Base-by-base conservation (phyloP, 2,329 filamentous ascomycete genomes). In the Fusarium ramigenum region DNA sequence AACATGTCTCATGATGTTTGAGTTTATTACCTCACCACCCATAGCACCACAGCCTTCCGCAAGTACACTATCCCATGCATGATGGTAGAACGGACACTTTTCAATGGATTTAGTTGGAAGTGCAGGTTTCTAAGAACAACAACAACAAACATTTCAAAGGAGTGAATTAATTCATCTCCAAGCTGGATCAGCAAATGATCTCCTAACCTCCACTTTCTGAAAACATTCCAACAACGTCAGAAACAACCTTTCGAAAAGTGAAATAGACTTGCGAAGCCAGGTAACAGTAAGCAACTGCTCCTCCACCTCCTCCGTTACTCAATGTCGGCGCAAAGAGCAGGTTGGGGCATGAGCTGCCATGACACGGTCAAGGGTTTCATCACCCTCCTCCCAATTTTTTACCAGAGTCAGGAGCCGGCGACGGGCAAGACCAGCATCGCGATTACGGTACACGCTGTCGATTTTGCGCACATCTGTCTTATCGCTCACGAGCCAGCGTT, bases 391-490 rank as follows among this genome's bases (percentile, higher is more conserved):
- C 83, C 83, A 85, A 43, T 80, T 75, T 60, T 84, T 84, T 25
- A 81, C 76, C 63, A 84, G 74, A 36, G 76, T 79, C 76, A 82
- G 69, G 40, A 82, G 65, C 21, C 79, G 78, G 2, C 81, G 76
- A n/a, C 82, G 77, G 11, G 81, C 81, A 54, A 80, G 71, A 9
- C 81, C 81, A 16, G 81, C 81, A 62, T 85, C 83, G 15, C 82
- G 78, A 59, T 84, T 85, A 18, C 83, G 81, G 63, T 85, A 85
- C 40, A 84, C 83, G 21, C 82, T 84, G 69, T 85, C 83, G 53
- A 85, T 84, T 65, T 84, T 82, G 44, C 83, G 78, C 23, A 85
- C 82, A 61, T 84, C 83, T 11, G 65, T 63, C 36, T 77, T 79
- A 71, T 85, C 82, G 63, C 78, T 84, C 46, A 82, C 72, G 14